Evolutionary conservation across 192 early-diverging fungal genomes (phyloP).

Genomic region (Gigaspora rosea): DNA sequence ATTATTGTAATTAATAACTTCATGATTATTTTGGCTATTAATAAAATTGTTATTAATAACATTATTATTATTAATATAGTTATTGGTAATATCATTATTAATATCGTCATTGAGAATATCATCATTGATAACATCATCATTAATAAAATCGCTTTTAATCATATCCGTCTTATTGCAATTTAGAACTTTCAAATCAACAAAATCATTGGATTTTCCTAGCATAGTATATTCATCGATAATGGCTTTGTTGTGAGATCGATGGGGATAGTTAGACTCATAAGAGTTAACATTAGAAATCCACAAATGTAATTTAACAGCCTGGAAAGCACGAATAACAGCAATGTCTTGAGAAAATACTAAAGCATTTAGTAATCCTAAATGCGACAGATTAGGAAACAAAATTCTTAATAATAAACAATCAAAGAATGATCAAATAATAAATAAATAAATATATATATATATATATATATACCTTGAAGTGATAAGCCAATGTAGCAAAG

Average conservation of each 20-base stretch:
- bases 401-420: not conserved
- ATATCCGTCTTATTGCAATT: not conserved
- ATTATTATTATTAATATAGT: no score
- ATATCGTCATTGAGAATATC: no score
- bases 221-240: not conserved
- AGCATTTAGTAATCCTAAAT: conserved; percentile 5
- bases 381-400: not conserved
- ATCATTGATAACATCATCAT: not conserved
- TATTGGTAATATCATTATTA: no score
- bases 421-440: not conserved
- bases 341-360: conserved; percentile 23
- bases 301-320: not conserved
- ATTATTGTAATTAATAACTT: no score
- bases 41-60: no score
- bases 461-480: conserved; percentile 11
- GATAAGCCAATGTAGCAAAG: not conserved
- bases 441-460: not conserved
- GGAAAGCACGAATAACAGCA: not conserved
- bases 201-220: not conserved
- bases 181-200: not conserved
- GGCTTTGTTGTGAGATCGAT: conserved; percentile 26
- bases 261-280: conserved; percentile 3
- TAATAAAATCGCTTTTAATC: no score
- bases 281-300: not conserved
- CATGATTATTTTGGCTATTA: no score